Evolutionary conservation across 305 asterid species (phyloP).

Genomic region (Solanum hybrid): DNA sequence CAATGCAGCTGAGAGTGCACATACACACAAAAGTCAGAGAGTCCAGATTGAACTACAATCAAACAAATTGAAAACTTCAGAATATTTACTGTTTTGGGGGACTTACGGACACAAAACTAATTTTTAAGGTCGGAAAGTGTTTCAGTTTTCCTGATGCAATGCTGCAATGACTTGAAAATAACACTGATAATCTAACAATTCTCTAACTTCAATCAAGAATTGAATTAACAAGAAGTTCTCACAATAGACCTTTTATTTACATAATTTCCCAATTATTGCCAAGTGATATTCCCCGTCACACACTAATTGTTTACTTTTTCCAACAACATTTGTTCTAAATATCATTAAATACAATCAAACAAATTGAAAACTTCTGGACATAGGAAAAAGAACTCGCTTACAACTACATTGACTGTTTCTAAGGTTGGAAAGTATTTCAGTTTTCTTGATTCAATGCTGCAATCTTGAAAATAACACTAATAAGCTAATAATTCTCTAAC

Average conservation of each 20-base stretch:
- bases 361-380: background rate
- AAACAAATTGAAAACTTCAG: background rate
- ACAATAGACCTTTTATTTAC: no score
- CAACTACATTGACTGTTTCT: background rate
- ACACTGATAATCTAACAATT: background rate
- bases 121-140: background rate
- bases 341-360: background rate
- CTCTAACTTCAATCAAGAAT: background rate
- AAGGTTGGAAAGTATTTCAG: background rate
- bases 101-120: background rate
- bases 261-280: background rate
- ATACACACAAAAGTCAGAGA: background rate
- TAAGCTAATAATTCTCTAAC: background rate
- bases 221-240: no score
- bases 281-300: background rate
- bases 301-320: background rate
- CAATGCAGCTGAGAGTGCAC: background rate
- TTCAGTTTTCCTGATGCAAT: background rate
- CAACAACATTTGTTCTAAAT: background rate
- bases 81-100: background rate
- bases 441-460: background rate
- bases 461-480: background rate
- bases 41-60: background rate
- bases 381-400: background rate
- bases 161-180: background rate